Base-by-base conservation (phyloP, 257 asterid genomes). In the Capsicum pubescens region DNA sequence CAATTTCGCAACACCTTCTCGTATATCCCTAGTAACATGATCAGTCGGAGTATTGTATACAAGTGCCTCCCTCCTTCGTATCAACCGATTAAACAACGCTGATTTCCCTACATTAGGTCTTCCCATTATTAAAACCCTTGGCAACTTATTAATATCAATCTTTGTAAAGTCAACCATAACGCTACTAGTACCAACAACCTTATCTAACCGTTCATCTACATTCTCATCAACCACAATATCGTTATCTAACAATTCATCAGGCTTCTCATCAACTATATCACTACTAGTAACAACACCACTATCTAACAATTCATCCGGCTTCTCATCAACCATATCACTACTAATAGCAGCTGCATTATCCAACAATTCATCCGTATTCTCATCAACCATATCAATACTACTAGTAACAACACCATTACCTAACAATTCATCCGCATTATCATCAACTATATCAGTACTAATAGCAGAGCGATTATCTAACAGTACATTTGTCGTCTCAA, bases 91-190 rank as follows among this genome's bases (percentile, higher is more conserved):
- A 87, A 95, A 97, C 84, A 95, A 86, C 54, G 98, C 99, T 5
- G 99, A 97, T 83, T 95, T 97, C 17, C 99, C 99, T 87, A 95
- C 98, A 91, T 96, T 94, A 46, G 98, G 99, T 5, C 98, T 98
- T 26, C 99, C 99, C 3, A 95, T 91, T 74, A 97, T 88, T 74
- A 97, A 54, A 79, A 95, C 93, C 32, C 92, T 90, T 8, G 99
- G 98, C 83, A 97, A 97, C 91, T 92, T 93, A 84, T 89, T 89
- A 61, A 94, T 88, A 26, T 91, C 93, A 85, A 94, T 90, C 86
- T 88, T 85, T 59, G 95, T 92, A 90, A 96, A 94, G 87, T 94
- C 98, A 86, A 96, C 77, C 54, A 14, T 10, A 26, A 44, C 46
- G 61, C 57, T 21, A 82, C 48, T 44, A 44, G 81, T 84, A 39